These are phyloP conservation scores for Buddleja alternifolia DNA, from an alignment of 257 asterid genomes.

Conservation along the genomic window DNA sequence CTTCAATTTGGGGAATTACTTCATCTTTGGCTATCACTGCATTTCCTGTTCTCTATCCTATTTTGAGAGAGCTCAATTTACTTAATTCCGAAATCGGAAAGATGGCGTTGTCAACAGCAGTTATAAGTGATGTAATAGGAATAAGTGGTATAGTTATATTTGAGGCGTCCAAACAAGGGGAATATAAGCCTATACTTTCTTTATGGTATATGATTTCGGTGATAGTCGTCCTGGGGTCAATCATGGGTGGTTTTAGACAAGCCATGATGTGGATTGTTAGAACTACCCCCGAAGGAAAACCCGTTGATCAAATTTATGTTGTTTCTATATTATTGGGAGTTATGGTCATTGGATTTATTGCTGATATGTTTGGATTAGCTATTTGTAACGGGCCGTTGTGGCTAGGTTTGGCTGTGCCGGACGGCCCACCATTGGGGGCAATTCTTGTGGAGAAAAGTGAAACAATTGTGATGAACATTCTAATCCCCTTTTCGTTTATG, in stretches of 20 bases:
- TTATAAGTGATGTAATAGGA: constrained; percentile 71
- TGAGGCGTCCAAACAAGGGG: constrained; percentile 70
- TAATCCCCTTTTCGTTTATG: constrained; percentile 69
- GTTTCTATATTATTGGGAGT: constrained; percentile 62
- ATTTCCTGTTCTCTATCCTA: constrained; percentile 68
- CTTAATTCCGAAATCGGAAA: constrained; percentile 82
- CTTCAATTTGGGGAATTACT: constrained; percentile 62
- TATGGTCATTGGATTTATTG: constrained; percentile 50
- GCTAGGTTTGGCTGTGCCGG: constrained; percentile 90
- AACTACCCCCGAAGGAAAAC: constrained; percentile 68
- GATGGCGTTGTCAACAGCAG: constrained; percentile 54
- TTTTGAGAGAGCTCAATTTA: constrained; percentile 70
- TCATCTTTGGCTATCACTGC: constrained; percentile 53
- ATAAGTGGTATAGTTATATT: constrained; percentile 40
- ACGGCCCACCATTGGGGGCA: constrained; percentile 89
- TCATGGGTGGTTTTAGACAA: constrained; percentile 48
- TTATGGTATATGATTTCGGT: constrained; percentile 51
- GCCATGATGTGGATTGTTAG: constrained; percentile 64
- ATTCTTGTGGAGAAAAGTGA: constrained; percentile 78
- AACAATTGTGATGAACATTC: constrained; percentile 52
- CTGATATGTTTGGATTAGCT: constrained; percentile 70
- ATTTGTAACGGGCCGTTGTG: constrained; percentile 75
- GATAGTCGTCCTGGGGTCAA: neutral
- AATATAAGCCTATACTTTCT: constrained; percentile 34
- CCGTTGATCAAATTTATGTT: constrained; percentile 67